phyloP scores from a whole-genome alignment of 768 basidiomycete species.

The Collybiopsis confluens region DNA sequence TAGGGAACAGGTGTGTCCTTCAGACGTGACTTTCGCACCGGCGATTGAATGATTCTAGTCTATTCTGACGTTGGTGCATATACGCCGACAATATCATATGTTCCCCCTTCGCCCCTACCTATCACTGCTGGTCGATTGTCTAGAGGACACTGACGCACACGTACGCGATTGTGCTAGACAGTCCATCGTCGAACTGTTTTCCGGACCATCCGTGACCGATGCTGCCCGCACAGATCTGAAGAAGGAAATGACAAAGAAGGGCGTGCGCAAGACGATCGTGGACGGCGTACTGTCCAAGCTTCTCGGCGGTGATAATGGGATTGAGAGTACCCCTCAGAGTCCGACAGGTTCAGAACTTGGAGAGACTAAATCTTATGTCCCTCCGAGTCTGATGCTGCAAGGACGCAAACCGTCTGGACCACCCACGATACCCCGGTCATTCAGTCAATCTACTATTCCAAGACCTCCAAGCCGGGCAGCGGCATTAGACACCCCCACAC shows the following conservation, averaged over 20 bases:
- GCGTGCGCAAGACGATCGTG: constrained; percentile 81
- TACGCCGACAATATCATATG: constrained; percentile 64
- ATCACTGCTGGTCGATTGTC: constrained; percentile 69
- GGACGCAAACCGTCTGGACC: constrained; percentile 45
- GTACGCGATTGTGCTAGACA: constrained; percentile 85
- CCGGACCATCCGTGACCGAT: constrained; percentile 76
- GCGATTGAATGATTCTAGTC: constrained; percentile 30
- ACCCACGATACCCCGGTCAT: constrained; percentile 34
- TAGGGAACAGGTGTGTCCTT: constrained; percentile 69
- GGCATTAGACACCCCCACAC: constrained; percentile 32
- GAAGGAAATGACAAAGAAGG: constrained; percentile 83
- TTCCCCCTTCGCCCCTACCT: constrained; percentile 85
- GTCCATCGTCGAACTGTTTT: constrained; percentile 81
- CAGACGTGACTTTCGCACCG: neutral
- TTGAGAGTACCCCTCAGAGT: constrained; percentile 41
- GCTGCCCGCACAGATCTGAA: constrained; percentile 90
- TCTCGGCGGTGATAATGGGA: constrained; percentile 38
- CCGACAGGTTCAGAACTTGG: constrained; percentile 59
- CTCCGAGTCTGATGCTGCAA: constrained; percentile 68
- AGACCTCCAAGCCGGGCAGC: constrained; percentile 64
- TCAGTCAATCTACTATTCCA: constrained; percentile 45
- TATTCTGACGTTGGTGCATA: constrained; percentile 64
- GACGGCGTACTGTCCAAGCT: constrained; percentile 74
- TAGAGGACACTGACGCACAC: constrained; percentile 88
- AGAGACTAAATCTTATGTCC: constrained; percentile 51